Base-by-base conservation (phyloP, 2,329 filamentous ascomycete species). In the Aspergillus japonicus region DNA sequence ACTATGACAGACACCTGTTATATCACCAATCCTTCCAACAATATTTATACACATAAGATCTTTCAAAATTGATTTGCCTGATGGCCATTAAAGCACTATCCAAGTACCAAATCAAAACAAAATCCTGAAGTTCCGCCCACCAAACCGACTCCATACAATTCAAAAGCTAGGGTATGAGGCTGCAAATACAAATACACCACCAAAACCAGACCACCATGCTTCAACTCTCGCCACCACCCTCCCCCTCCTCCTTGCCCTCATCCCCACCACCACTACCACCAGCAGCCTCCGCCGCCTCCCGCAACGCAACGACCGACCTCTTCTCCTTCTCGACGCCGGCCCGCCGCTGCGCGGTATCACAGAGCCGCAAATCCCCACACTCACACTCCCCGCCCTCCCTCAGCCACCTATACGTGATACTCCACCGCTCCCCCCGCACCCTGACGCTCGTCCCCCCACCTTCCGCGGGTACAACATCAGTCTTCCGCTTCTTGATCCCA, bases 331-430 rank as follows among this genome's bases (percentile, higher is more conserved):
- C 80, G 3, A 82, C 67, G 2, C 82, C 82, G 23, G 67, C 67
- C 4, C 78, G 66, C 29, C 72, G 66, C 70, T 83, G 81, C 7
- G 81, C 81, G 19, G 81, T 82, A 68, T 85, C 83, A 59, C 83
- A 85, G 5, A 83, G 69, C 59, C 74, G 75, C 26, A 75, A 62
- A 61, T 85, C 70, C 2, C 82, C 83, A 64, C 83, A 85, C 54
- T 81, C 80, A 59, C 83, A 85, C 11, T 75, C 74, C 0, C 77
- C 39, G 6, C 39, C 76, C 5, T 77, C 70, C 7, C 83, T 72
- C 5, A 83, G 63, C 83, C 83, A 85, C 0, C 83, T 77, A 65
- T 83, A 85, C 2, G 83, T 85, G 48, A 85, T 76, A 65, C 83
- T 85, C 82, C 82, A 85, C 6, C 83, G 74, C 31, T 83, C 74